Percentiles rank a stretch among this genome's conserved stretches.
phyloP scores from a whole-genome alignment of 23 red algal species.

The Gracilaria domingensis region DNA sequence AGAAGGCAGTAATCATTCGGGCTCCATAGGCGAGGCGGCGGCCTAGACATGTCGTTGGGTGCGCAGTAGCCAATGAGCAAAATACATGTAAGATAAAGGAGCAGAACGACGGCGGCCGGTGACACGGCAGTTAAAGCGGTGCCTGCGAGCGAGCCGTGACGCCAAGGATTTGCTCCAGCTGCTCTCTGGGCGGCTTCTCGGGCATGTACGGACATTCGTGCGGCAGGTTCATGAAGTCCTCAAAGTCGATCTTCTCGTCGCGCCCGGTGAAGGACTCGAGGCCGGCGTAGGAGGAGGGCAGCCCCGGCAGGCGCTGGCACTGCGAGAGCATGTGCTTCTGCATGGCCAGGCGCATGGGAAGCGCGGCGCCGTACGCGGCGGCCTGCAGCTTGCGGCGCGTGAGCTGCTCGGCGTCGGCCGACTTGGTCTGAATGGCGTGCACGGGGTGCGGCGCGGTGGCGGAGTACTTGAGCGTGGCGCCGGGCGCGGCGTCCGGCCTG shows the following conservation, averaged over 20 bases:
- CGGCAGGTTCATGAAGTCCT: constrained; percentile 73
- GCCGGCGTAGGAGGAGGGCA: constrained; percentile 64
- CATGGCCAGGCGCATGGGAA: constrained; percentile 79
- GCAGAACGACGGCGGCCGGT: not conserved
- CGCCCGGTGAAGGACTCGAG: constrained; percentile 75
- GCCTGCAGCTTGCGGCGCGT: constrained; percentile 72
- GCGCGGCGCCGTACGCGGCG: constrained; percentile 64
- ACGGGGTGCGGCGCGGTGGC: constrained; percentile 48
- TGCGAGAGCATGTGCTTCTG: constrained; percentile 72
- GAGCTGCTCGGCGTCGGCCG: constrained; percentile 3
- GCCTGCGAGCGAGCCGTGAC: constrained; percentile 16
- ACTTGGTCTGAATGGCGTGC: not conserved
- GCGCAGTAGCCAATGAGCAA: not conserved
- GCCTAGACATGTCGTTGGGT: not conserved
- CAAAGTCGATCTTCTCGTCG: constrained; percentile 81
- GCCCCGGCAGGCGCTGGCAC: constrained; percentile 77
- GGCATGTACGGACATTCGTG: constrained; percentile 46
- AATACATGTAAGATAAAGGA: not conserved
- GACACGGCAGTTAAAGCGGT: constrained; percentile 1
- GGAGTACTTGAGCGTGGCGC: constrained; percentile 61
- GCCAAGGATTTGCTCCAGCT: constrained; percentile 41
- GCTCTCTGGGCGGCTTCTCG: constrained; percentile 21
- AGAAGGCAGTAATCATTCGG: constrained; percentile 35
- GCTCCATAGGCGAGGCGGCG: not conserved
- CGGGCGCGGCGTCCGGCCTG: constrained; percentile 33